Evolutionary conservation across 345 rosid species (phyloP), one percentile per base, ranked within the genome.

Genomic region (Pugionium dolabratum): DNA sequence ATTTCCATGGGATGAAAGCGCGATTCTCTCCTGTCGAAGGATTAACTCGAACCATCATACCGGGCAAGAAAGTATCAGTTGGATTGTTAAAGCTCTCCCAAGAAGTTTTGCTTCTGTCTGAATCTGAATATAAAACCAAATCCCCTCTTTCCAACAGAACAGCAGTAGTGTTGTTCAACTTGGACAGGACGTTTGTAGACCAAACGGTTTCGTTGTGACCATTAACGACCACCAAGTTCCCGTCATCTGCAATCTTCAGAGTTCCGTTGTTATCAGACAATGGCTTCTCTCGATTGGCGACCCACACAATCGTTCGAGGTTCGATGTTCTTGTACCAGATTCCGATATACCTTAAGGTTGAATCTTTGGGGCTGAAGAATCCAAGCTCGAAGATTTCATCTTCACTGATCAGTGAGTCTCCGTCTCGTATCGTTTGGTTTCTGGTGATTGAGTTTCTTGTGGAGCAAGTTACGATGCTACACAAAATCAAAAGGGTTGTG

Each of bases 231-330:
- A 72, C 76, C 63, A 82, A 9, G 30, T 78, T 67, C 11, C 70
- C 79, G 46, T 68, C 74, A 59, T 68, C 75, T 35, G 53, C 73
- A 43, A 81, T 76, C 64, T 58, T 70, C 0, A 90, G 28, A 59
- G 62, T 71, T 28, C 95, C 97, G 9, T 40, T 67, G 53, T 9
- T 33, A 57, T 65, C 76, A 1, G 65, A 50, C 10, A 91, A 40
- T 41, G 97, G 88, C 3, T 1, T 70, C 2, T 82, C 80, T 69
- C 90, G 74, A 47, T 90, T 90, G 0, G 95, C 97, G 0, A 88
- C 81, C 95, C 97, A 88, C 1, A 86, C 78, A 31, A 79, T 64
- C 1, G 86, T 28, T 11, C 37, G 48, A 2, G 50, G 67, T 6
- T 78, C 74, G 49, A 59, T 70, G 52, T 72, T 62, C 76, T 78